These are phyloP conservation scores for Tillandsia fasciculata DNA, from an alignment of 176 grass and related monocot species.

Conservation along the genomic window DNA sequence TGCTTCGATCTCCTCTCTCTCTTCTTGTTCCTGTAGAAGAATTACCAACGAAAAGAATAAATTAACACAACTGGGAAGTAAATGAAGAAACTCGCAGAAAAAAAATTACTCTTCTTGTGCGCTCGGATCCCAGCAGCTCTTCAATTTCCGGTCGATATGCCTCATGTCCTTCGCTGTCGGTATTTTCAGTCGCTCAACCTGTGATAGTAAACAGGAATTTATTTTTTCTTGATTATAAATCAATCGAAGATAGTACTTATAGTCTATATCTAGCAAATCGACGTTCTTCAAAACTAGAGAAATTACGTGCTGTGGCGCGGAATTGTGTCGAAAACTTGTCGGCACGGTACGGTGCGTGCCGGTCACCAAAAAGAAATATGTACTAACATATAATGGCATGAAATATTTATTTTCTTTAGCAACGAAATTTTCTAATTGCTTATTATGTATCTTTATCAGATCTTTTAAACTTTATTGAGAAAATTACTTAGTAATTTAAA, in stretches of 20 bases:
- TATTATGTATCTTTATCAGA: too few species aligned
- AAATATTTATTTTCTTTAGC: too few species aligned
- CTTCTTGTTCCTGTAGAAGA: slow-evolving; percentile 46
- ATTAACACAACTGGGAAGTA: too few species aligned
- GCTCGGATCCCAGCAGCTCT: slow-evolving; percentile 63
- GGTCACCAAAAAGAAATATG: too few species aligned
- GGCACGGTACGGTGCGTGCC: too few species aligned
- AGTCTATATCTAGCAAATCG: background rate
- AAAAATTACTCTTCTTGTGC: slow-evolving; percentile 50
- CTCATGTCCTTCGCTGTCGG: slow-evolving; percentile 50
- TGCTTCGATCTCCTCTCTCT: slow-evolving; percentile 70
- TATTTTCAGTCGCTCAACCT: slow-evolving; percentile 49
- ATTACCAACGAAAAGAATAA: slow-evolving; percentile 1
- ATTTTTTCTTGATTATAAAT: background rate
- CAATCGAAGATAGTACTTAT: background rate
- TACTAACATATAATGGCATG: too few species aligned
- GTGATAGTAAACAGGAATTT: background rate
- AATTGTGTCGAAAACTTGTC: too few species aligned
- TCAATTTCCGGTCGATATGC: slow-evolving; percentile 60
- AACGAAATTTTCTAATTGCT: too few species aligned
- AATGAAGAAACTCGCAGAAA: background rate
- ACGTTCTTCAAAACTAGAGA: background rate
- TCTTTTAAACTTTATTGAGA: too few species aligned
- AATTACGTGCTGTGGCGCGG: background rate
- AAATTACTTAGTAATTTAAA: too few species aligned